Base-by-base conservation (phyloP, 2,329 filamentous ascomycete genomes). In the Cercospora zeae-maydis region DNA sequence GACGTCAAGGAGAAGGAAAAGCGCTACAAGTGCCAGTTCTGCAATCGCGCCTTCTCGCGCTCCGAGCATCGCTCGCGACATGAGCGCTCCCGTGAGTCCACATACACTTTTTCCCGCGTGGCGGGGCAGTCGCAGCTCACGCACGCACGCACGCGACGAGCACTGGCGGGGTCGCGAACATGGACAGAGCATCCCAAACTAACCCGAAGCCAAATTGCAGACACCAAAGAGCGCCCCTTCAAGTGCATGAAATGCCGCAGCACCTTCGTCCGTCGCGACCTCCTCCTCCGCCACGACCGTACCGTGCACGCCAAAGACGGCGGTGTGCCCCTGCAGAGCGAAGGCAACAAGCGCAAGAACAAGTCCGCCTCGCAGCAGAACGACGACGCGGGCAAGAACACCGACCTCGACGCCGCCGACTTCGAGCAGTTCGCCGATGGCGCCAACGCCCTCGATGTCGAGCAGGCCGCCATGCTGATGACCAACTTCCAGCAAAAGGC, bases 301-400 rank as follows among this genome's bases (percentile, higher is more conserved):
- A 99, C 95, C 69, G 95, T 99, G 68, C 95, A 99, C 80, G 95
- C 95, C 66, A 98, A 98, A 81, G 95, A 99, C 81, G 93, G 93
- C 71, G 93, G 95, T 69, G 86, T 95, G 58, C 93, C 93, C 69
- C 86, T 98, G 52, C 92, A 96, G 78, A 96, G 92, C 78, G 95
- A 98, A 78, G 90, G 91, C 69, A 96, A 97, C 82, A 89, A 93
- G 73, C 88, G 91, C 67, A 75, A 71, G 61, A 68, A 57, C 68
- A 72, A 71, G 52, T 60, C 67, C 37, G 54, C 65, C 10, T 27
- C 56, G 49, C 60, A 62, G 19, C 36, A 53, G 36, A 62, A 62
- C 19, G 51, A 56, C 54, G 54, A 45, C n/a, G 52, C 59, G n/a
- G 59, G 42, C 61, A 96, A 96, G 81, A 83, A 89, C 58, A 84